Evolutionary conservation across 2,329 filamentous ascomycete species (phyloP).

Genomic region (Chrysosphaeria jannelii): DNA sequence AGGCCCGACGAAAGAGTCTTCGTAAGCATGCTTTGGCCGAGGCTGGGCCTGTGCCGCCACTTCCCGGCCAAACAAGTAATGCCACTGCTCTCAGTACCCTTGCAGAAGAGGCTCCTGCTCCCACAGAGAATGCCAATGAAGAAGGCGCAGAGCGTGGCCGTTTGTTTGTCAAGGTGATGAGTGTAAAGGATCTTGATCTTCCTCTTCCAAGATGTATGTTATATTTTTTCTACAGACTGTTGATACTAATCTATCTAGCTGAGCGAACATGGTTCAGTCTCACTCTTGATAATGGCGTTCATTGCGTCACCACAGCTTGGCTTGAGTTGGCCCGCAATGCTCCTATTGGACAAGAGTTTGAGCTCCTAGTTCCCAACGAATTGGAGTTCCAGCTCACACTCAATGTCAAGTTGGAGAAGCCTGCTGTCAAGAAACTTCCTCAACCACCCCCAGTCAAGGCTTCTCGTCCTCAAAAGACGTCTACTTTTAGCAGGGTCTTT

Average conservation of each 20-base stretch:
- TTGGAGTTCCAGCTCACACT: constrained; percentile 96
- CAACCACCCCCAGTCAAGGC: constrained; percentile 26
- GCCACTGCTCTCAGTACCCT: constrained; percentile 33
- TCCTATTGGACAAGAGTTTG: constrained; percentile 92
- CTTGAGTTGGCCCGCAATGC: constrained; percentile 74
- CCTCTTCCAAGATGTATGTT: constrained; percentile 64
- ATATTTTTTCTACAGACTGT: no score
- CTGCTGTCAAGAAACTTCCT: constrained; percentile 19
- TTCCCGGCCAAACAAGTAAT: constrained; percentile 71
- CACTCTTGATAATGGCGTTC: constrained; percentile 90
- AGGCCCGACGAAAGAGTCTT: constrained; percentile 32
- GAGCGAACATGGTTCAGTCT: constrained; percentile 86
- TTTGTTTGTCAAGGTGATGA: constrained; percentile 95
- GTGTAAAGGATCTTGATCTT: constrained; percentile 81
- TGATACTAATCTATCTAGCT: constrained; percentile 16
- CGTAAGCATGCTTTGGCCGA: constrained; percentile 21
- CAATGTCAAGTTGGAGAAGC: constrained; percentile 77
- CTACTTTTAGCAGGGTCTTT: constrained; percentile 73
- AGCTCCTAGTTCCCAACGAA: constrained; percentile 86
- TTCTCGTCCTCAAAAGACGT: constrained; percentile 33
- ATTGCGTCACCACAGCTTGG: constrained; percentile 93
- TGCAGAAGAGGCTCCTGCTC: constrained; percentile 32
- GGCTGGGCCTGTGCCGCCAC: constrained; percentile 41
- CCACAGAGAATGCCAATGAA: constrained; percentile 25
- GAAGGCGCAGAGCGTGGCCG: constrained; percentile 70